Base-by-base conservation (phyloP, 2,329 filamentous ascomycete species). In the Venturia effusa region DNA sequence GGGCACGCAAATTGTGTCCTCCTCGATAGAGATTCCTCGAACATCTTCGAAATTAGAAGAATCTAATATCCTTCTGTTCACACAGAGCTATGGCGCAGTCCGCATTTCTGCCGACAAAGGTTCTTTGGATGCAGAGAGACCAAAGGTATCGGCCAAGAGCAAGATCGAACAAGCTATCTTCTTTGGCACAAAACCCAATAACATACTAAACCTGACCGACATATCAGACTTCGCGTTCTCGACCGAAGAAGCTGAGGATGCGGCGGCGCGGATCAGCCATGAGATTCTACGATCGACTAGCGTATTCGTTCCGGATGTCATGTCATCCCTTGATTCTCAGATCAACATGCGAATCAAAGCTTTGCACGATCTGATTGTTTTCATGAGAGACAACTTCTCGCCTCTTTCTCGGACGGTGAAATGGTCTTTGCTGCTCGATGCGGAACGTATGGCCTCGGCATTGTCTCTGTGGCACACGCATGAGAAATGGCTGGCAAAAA, bases 81-180 rank as follows among this genome's bases (percentile, higher is more conserved):
- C 86, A 64, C 78, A 81, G 67, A 79, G 80, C 41, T 82, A 80
- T 69, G 85, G 85, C 15, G 72, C 86, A n/a, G 72, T 86, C 60
- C 79, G 83, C 61, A 73, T 86, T 45, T 76, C 77, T 61, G 77
- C 78, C 17, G 71, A 83, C 34, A 79, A 84, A 19, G 78, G 88
- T 32, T 84, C 83, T 4, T 86, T 83, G 15, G 84, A 87, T 4
- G 79, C 83, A 24, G 87, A 71, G 59, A 72, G 71, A 32, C 67
- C 68, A 11, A 77, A 77, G 68, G 84, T 96, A 19, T 92, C 89
- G 0, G 89, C 90, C 7, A 94, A 91, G 75, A 90, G 86, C 75
- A 96, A 94, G 75, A 82, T 99, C 48, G 91, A 97, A 71, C 92
- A 99, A 76, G 92, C 92, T 2, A 89, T 97, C 0, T 97, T 97